Percentiles rank a stretch among this genome's conserved stretches.
Conservation (phyloP, 305 asterid species). For the Solanum hybrid region DNA sequence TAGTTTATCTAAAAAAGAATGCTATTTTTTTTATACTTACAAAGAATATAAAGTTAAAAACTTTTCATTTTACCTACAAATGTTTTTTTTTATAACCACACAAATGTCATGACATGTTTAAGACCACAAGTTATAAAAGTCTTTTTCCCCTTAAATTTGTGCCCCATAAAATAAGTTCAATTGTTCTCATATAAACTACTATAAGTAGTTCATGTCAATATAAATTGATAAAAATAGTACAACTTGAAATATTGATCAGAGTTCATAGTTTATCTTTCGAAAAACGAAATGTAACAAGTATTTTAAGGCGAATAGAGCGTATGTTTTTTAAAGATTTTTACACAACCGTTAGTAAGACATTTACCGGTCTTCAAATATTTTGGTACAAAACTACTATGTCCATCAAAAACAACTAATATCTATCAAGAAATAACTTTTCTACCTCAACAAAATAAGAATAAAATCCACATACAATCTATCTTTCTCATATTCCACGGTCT, state of each 20-base stretch:
- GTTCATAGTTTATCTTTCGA: background rate
- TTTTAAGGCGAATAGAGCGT: no score
- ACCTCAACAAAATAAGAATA: no score
- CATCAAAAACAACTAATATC: background rate
- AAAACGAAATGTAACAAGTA: no score
- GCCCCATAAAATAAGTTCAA: background rate
- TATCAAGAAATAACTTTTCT: no score
- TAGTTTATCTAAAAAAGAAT: no score
- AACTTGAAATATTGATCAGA: no score
- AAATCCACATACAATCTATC: rapidly evolving
- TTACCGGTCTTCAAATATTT: background rate
- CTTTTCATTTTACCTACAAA: background rate
- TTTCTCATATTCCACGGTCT: rapidly evolving
- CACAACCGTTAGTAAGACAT: background rate
- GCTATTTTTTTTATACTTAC: background rate
- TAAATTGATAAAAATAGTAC: no score
- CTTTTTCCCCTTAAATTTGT: background rate
- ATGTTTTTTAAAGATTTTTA: background rate
- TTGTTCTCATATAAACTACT: background rate
- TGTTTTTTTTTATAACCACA: background rate
- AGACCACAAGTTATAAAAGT: background rate
- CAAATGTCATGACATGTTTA: background rate
- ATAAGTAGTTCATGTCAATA: no score
- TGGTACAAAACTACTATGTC: background rate
- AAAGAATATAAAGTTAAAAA: background rate